These are phyloP conservation scores for Erucastrum elatum DNA, from an alignment of 345 rosid genomes.

Conservation along the genomic window DNA sequence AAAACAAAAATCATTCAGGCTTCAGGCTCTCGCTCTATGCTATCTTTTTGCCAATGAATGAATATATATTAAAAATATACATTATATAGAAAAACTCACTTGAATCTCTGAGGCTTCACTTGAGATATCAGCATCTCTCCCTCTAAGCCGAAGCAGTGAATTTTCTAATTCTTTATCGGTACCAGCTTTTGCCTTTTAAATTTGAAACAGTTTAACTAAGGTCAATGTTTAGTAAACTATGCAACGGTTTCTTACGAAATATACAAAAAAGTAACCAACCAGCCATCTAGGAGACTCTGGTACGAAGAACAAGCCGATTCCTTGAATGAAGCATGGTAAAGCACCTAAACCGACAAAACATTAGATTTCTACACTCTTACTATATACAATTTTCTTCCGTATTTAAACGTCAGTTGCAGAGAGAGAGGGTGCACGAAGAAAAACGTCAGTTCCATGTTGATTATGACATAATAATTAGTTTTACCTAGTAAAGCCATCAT, in stretches of 20 bases:
- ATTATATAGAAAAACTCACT: slow-evolving; percentile 33
- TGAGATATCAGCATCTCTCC: slow-evolving; percentile 51
- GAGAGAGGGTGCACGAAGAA: too few species aligned
- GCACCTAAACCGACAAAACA: slow-evolving; percentile 34
- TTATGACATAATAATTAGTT: not conserved
- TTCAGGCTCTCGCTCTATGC: not conserved
- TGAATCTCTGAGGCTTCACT: slow-evolving; percentile 52
- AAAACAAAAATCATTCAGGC: not conserved
- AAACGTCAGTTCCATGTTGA: not conserved
- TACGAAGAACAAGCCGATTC: slow-evolving; percentile 44
- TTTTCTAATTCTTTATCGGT: slow-evolving; percentile 48
- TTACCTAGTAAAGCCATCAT: slow-evolving; percentile 37
- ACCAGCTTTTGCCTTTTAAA: slow-evolving; percentile 48
- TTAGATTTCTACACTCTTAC: not conserved
- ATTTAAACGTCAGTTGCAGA: too few species aligned
- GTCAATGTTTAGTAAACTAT: not conserved
- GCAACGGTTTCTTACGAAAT: not conserved
- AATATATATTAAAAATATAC: not conserved
- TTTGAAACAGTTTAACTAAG: not conserved
- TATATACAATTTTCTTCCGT: not conserved
- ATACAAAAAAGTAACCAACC: slow-evolving; percentile 22
- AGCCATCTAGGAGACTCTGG: slow-evolving; percentile 72
- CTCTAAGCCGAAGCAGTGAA: slow-evolving; percentile 49
- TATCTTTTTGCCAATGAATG: not conserved
- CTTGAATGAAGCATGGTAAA: slow-evolving; percentile 43